Percentiles rank a stretch among this genome's conserved stretches.
These are phyloP conservation scores for Leccinum aurantiacum DNA, from an alignment of 768 basidiomycete genomes.

Conservation along the genomic window DNA sequence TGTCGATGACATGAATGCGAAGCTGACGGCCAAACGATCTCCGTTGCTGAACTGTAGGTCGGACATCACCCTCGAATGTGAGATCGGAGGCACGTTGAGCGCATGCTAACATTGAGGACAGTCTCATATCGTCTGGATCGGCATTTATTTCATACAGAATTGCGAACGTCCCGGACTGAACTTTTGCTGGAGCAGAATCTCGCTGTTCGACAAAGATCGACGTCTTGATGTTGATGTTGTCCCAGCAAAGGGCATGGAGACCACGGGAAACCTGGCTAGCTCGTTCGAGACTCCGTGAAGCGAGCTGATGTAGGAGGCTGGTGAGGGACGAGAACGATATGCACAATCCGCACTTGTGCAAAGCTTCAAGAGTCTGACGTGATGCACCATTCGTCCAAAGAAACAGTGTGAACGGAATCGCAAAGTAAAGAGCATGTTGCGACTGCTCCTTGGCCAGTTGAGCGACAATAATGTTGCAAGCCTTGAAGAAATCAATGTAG, in stretches of 20 bases:
- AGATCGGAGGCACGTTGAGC: neutral
- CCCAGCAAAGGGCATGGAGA: conserved; percentile 8
- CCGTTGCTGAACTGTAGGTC: neutral
- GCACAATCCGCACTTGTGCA: neutral
- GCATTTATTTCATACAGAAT: neutral
- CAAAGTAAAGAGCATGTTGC: neutral
- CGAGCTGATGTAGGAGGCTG: neutral
- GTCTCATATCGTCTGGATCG: neutral
- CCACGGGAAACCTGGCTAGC: neutral
- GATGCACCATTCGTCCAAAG: neutral
- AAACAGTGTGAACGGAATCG: conserved; percentile 1
- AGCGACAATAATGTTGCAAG: conserved; percentile 4
- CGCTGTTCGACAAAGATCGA: conserved; percentile 32
- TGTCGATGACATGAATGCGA: neutral
- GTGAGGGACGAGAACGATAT: neutral
- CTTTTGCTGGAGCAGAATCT: neutral
- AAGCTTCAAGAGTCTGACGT: neutral
- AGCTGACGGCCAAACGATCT: neutral
- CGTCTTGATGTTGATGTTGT: conserved; percentile 32
- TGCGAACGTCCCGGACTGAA: neutral
- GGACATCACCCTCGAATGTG: neutral
- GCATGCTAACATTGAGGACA: neutral
- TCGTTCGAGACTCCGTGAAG: neutral
- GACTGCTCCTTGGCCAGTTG: neutral
- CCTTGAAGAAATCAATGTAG: neutral